Percentiles rank a stretch among this genome's conserved stretches.
These are phyloP conservation scores for Stagonosporopsis vannaccii DNA, from an alignment of 2,329 filamentous ascomycete species.

Conservation along the genomic window DNA sequence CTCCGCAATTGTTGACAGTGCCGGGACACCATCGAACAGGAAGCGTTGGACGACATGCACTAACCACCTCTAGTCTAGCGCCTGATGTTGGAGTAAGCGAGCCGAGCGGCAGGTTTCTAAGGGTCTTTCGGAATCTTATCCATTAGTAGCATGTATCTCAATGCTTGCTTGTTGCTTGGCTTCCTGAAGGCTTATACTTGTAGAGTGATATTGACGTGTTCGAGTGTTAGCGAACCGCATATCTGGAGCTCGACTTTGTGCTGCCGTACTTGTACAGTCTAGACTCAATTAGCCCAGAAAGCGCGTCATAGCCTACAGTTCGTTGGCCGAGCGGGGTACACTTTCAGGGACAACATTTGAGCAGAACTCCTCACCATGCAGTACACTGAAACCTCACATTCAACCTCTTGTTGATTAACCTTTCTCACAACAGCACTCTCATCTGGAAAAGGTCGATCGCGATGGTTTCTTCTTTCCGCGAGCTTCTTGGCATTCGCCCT, in stretches of 20 bases:
- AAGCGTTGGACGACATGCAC: neutral
- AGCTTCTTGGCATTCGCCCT: slow-evolving; percentile 61
- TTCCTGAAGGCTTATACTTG: neutral
- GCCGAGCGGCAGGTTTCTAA: neutral
- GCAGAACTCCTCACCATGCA: slow-evolving; percentile 2
- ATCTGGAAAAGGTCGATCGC: neutral
- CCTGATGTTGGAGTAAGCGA: neutral
- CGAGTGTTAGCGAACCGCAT: neutral
- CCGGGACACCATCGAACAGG: no score
- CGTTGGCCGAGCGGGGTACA: slow-evolving; percentile 15
- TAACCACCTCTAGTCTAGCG: neutral
- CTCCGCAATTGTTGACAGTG: no score
- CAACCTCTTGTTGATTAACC: no score
- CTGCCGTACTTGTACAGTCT: neutral
- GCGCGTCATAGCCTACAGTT: slow-evolving; percentile 11
- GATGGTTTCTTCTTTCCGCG: slow-evolving; percentile 55
- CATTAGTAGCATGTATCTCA: neutral
- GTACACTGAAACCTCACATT: neutral
- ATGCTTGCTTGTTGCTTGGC: neutral
- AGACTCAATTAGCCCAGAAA: slow-evolving; percentile 6
- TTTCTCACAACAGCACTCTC: neutral
- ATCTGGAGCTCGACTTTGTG: neutral
- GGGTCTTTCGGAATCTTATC: neutral
- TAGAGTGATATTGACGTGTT: neutral
- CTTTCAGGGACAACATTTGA: neutral